phyloP scores from a whole-genome alignment of 768 basidiomycete species.

The Pseudohyphozyma bogoriensis region DNA sequence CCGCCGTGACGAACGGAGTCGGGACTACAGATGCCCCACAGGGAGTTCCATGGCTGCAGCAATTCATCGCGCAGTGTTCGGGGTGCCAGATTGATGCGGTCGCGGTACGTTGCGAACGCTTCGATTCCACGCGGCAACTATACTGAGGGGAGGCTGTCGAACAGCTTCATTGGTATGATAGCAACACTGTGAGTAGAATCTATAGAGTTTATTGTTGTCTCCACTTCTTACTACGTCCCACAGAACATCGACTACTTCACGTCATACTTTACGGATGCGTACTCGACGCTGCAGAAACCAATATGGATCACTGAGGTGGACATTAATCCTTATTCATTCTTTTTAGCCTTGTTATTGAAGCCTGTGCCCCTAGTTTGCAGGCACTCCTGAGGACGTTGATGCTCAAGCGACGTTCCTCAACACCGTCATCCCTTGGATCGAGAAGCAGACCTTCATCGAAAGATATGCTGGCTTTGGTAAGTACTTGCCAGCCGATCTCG shows the following conservation, averaged over 20 bases:
- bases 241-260: conserved; percentile 48
- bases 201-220: too few species aligned
- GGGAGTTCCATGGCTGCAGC: not conserved
- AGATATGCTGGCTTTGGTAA: conserved; percentile 20
- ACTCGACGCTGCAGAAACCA: not conserved
- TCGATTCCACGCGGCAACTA: too few species aligned
- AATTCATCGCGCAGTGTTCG: conserved; percentile 7
- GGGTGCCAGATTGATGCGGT: conserved; percentile 16
- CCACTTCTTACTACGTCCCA: too few species aligned
- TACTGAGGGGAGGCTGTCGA: not conserved
- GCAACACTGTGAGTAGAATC: too few species aligned
- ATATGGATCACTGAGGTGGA: conserved; percentile 2
- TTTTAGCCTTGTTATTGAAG: too few species aligned
- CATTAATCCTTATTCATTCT: not conserved
- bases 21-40: not conserved
- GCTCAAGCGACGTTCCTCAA: conserved; percentile 19
- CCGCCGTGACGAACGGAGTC: conserved; percentile 21
- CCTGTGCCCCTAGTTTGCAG: conserved; percentile 8
- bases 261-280: conserved; percentile 3
- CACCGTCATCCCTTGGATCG: conserved; percentile 12
- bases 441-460: conserved; percentile 11
- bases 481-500: not conserved
- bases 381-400: conserved; percentile 4
- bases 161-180: conserved; percentile 5
- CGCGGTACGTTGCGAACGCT: not conserved